Base-by-base conservation (phyloP, 768 basidiomycete genomes). In the Lyophyllum decastes region DNA sequence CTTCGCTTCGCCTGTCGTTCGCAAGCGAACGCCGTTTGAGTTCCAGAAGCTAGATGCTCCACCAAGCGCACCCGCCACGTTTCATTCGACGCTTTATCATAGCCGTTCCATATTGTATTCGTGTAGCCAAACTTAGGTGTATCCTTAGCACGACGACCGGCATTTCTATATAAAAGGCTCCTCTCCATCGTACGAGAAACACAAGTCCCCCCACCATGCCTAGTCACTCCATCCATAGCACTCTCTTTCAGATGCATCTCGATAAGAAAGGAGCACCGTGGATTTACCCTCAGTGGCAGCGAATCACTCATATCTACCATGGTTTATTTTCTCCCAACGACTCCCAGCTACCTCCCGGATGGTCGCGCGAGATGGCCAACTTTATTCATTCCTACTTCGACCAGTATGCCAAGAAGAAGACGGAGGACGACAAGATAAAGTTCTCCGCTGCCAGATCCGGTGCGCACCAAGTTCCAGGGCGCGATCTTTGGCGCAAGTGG, bases 321-420 rank as follows among this genome's bases (percentile, higher is more conserved):
- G 65, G 68, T 17, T 58, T 70, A 10, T 70, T 70, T 46, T 62
- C 64, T 7, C 26, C 25, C 4, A 64, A 68, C 24, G 62, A 66
- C 25, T 22, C 40, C 5, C 38, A 41, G 10, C 62, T 68, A 4
- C 67, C 66, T n/a, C 43, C 26, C 12, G 62, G 63, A 1, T 60
- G 59, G 60, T 59, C 61, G 17, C 55, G 53, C 2, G 24, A 41
- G 0, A 40, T 63, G 2, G 54, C 61, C 12, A 24, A 21, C 11
- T 52, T 57, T 19, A 52, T 68, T 22, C 2, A 40, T 0, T 50
- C 64, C 0, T 52, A 52, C 22, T 33, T 52, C 33, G 34, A 38
- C 22, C 25, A 33, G 35, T 52, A 52, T 16, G 17, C 25, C 16
- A 21, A 52, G 35, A 27, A 40, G n/a, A n/a, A 4, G 16, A 4